Evolutionary conservation across 2,329 filamentous ascomycete genomes (phyloP), one percentile per base, ranked within the genome.

Genomic region (Fusarium sp.): DNA sequence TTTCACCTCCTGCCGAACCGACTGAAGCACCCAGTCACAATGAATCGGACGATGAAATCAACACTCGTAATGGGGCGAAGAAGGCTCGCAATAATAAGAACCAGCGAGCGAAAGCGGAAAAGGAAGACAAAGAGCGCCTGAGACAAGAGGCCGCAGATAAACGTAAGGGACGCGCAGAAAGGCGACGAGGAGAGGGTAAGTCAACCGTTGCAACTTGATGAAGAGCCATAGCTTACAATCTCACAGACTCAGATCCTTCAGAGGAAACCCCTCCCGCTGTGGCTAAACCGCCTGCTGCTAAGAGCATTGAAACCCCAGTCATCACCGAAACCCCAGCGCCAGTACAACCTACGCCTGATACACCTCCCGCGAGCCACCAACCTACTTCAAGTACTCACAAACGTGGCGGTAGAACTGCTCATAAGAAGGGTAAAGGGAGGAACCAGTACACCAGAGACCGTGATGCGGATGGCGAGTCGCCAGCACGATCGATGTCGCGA

Each of bases 371-470:
- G 28, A 81, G 81, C 9, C 82, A 85, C 62, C 79, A 83, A 4
- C 74, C 80, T 4, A 81, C 84, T 2, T 84, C 76, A 57, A 81
- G 77, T 67, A 82, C 84, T 3, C 84, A 87, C 58, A 92, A 91
- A 76, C 91, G 72, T 80, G 86, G 75, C 76, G 87, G 80, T 59
- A 84, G 89, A 74, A 86, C 89, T 71, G 85, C 89, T 8, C 84
- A 87, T 70, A 89, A 91, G 74, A 90, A 91, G 65, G 89, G 86
- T 36, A 89, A 90, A 61, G 91, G 92, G 19, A 90, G 92, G 67
- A 96, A 95, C 69, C 93, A 96, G 78, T 94, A 95, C 74, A 94
- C 92, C 1, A 92, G 91, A 75, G 91, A 94, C 67, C 87, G 90
- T 45, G 91, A 93, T 47, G 77, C 76, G 7, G 84, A 85, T 31